These are phyloP conservation scores for Populus tomentosa DNA, from an alignment of 441 rosid genomes.

Conservation along the genomic window DNA sequence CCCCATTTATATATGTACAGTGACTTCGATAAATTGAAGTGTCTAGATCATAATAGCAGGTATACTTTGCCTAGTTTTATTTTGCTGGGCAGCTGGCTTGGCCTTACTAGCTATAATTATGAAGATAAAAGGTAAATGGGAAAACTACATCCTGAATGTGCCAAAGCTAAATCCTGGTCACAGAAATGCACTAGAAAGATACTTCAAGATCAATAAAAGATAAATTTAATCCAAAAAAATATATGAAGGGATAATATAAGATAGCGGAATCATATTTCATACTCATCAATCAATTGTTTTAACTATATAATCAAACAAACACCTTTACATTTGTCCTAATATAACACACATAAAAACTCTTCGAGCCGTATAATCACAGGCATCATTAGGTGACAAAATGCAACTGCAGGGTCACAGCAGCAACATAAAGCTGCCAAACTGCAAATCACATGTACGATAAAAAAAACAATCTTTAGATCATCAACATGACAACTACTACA, in stretches of 20 bases:
- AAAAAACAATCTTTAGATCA: not conserved
- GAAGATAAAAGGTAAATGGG: not conserved
- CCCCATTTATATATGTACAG: not conserved
- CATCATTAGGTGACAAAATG: slow-evolving; percentile 22
- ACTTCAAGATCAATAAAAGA: no score
- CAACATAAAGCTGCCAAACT: slow-evolving; percentile 42
- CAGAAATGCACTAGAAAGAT: no score
- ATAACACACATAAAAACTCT: not conserved
- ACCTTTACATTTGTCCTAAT: not conserved
- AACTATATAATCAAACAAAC: not conserved
- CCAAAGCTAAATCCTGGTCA: no score
- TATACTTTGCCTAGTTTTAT: not conserved
- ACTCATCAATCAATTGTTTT: not conserved
- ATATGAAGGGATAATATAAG: not conserved
- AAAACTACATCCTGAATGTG: no score
- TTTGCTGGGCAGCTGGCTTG: not conserved
- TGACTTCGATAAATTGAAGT: no score
- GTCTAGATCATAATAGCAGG: not conserved
- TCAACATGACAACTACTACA: slow-evolving; percentile 21
- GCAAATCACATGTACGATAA: slow-evolving; percentile 7
- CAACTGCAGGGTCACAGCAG: slow-evolving; percentile 49
- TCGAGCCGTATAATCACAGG: not conserved
- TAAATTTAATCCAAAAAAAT: no score
- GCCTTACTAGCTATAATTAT: no score
- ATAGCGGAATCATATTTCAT: no score